phyloP scores from a whole-genome alignment of 2,329 filamentous ascomycete genomes.

The Neoarthrinium moseri region DNA sequence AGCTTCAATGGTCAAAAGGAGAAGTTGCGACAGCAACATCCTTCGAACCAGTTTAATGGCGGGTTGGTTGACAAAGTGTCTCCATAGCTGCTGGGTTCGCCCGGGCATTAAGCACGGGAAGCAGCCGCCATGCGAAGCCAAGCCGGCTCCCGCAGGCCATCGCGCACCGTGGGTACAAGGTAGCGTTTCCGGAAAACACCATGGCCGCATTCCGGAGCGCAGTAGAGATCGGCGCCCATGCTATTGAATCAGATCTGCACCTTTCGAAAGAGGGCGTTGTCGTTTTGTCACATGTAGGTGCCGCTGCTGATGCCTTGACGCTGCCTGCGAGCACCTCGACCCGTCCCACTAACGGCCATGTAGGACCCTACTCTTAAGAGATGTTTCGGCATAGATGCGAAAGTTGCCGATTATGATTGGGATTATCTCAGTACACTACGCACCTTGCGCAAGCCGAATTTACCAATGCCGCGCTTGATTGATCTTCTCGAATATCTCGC shows the following conservation, averaged over 20 bases:
- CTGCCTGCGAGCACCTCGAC: background rate
- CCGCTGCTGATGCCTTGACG: background rate
- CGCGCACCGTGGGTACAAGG: conserved; percentile 77
- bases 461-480: conserved; percentile 69
- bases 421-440: conserved; percentile 65
- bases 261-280: conserved; percentile 79
- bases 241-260: conserved; percentile 86
- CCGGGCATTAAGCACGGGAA: background rate
- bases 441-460: conserved; percentile 65
- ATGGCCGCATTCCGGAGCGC: conserved; percentile 76
- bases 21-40: no score
- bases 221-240: conserved; percentile 71
- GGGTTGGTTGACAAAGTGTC: background rate
- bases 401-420: conserved; percentile 76
- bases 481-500: conserved; percentile 75
- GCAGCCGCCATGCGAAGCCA: background rate
- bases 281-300: conserved; percentile 74
- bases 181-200: conserved; percentile 79
- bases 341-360: no score
- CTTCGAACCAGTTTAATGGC: background rate
- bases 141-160: conserved; percentile 64
- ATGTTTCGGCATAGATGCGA: conserved; percentile 75
- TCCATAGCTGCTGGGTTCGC: conserved; percentile 7
- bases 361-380: conserved; percentile 75
- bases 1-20: no score